Conservation (phyloP, 306 rosid species). For the Prunus armeniaca region DNA sequence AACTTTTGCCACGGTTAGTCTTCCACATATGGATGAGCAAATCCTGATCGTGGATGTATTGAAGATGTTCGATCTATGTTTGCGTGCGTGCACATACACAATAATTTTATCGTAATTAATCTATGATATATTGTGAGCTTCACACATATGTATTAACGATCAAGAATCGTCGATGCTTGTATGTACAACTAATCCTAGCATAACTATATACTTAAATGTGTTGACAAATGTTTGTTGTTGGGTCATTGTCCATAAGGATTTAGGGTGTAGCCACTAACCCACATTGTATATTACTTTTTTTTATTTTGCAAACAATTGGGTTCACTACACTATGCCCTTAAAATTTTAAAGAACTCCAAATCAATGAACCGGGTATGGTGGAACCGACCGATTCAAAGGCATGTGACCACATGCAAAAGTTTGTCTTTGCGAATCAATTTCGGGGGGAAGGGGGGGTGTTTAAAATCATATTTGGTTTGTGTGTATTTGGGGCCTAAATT, state of each 20-base stretch:
- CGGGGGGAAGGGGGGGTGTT: neutral
- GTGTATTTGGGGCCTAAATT: conserved; percentile 5
- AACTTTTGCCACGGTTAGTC: neutral
- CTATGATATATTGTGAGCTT: accelerated
- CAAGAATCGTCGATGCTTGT: accelerated
- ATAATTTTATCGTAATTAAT: accelerated
- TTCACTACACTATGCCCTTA: neutral
- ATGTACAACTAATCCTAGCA: accelerated
- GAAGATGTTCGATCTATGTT: accelerated
- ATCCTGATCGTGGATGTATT: neutral
- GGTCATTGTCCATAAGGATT: neutral
- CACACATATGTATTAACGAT: neutral
- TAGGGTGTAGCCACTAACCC: neutral
- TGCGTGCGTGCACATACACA: accelerated
- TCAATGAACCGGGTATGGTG: conserved; percentile 55
- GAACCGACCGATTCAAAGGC: conserved; percentile 48
- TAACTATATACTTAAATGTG: neutral
- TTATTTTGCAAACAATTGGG: neutral
- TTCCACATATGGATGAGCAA: accelerated
- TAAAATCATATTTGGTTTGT: neutral
- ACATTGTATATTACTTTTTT: no score
- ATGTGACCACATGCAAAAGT: conserved; percentile 81
- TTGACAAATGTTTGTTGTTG: conserved; percentile 10
- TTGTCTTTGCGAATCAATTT: conserved; percentile 37
- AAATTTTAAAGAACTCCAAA: conserved; percentile 6